Evolutionary conservation across 2,329 filamentous ascomycete genomes (phyloP), one percentile per base, ranked within the genome.

Genomic region (Pyrenochaeta sp.): DNA sequence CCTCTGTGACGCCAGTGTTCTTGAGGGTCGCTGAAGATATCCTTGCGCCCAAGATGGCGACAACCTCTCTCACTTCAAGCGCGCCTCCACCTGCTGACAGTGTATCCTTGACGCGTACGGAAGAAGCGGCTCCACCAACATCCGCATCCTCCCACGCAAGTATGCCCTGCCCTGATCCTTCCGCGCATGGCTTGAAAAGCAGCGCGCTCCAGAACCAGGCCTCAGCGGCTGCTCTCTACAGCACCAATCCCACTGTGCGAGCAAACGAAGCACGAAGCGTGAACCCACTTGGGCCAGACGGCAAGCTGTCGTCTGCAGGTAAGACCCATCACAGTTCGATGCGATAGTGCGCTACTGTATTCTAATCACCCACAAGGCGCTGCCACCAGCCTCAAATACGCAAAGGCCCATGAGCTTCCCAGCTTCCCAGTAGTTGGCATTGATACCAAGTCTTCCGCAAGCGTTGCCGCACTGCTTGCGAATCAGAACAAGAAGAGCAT

Each of bases 401-500:
- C 88, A 47, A 81, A 83, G 60, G 82, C 88, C 29, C 78, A 84
- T 62, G 85, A 89, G 58, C 80, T 94, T 15, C 89, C 89, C 24
- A 88, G 86, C 61, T 93, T 81, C 60, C 88, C 89, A 9, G 85
- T 86, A 7, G 68, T 78, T 44, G 87, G 88, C 24, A 77, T 90
- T 37, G 67, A 76, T 43, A 72, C 76, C 32, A 74, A 71, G 28
- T 72, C 77, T 37, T 89, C 89, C 43, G 89, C 89, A 48, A 82
- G 86, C 53, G 84, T 88, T 41, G 90, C 90, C 40, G 89, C 89
- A 27, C 82, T 81, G 37, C 75, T 93, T 31, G 89, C 89, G 36
- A 88, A 89, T 77, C 79, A 83, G 35, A 88, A 83, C 62, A 83
- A 83, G 57, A 88, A 83, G 63, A 69, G 82, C 3, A 75, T 85